A percentile compares a stretch with the other conserved stretches of the same genome.
phyloP scores from a whole-genome alignment of 2,329 filamentous ascomycete genomes.

The Fusarium keratoplasticum region DNA sequence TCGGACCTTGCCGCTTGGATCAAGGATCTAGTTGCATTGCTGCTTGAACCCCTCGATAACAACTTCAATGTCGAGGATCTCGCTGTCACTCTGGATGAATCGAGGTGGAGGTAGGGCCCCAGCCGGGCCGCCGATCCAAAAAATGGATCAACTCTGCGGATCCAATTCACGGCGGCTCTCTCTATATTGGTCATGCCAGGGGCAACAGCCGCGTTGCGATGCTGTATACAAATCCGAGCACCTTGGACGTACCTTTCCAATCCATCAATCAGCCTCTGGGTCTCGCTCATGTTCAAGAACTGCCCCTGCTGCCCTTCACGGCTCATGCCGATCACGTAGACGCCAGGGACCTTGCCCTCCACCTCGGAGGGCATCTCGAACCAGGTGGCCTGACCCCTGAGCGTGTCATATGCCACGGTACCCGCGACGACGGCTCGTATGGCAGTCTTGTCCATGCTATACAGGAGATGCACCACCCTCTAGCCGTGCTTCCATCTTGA shows the following conservation, averaged over 20 bases:
- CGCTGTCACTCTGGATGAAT: too few relatives aligned
- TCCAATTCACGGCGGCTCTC: too few relatives aligned
- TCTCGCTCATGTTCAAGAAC: neutral
- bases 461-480: neutral
- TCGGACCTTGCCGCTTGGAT: too few relatives aligned
- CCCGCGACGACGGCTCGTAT: neutral
- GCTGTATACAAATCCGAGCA: neutral
- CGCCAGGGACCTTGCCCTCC: neutral
- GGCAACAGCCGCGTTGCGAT: neutral
- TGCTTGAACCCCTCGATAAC: too few relatives aligned
- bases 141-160: neutral
- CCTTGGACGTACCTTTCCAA: neutral
- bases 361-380: neutral
- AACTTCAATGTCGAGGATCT: too few relatives aligned
- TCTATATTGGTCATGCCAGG: too few relatives aligned
- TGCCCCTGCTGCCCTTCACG: neutral
- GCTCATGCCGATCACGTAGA: neutral
- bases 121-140: too few relatives aligned
- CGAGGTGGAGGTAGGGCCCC: too few relatives aligned
- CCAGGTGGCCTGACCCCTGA: neutral
- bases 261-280: neutral
- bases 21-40: too few relatives aligned
- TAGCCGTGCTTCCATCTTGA: neutral
- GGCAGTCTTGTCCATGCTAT: neutral
- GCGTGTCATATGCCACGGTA: neutral